phyloP scores from a whole-genome alignment of 2,329 filamentous ascomycete species.

The Verticillium zaregamsianum region DNA sequence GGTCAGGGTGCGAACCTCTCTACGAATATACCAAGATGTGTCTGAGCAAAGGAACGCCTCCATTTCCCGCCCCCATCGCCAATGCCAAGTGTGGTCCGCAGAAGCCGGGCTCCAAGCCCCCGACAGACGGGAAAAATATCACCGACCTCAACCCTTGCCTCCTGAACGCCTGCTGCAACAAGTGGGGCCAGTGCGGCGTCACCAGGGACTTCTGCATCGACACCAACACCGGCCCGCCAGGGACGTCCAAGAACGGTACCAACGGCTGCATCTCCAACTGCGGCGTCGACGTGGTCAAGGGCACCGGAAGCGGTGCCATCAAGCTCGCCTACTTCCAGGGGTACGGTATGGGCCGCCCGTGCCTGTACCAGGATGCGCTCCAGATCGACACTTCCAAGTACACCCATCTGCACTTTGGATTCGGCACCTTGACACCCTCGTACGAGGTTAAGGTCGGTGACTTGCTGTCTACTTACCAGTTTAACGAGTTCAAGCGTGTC shows the following conservation, averaged over 20 bases:
- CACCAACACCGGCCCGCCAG: conserved; percentile 13
- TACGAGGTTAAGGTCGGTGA: too few relatives aligned
- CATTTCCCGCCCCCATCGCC: conserved; percentile 24
- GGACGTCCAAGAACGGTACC: conserved; percentile 14
- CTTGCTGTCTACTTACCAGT: conserved; percentile 8
- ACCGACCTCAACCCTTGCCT: conserved; percentile 21
- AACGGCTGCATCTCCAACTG: conserved; percentile 27
- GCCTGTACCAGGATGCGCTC: conserved; percentile 25
- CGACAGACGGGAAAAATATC: background rate
- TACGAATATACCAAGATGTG: conserved; percentile 24
- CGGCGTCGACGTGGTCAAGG: conserved; percentile 24
- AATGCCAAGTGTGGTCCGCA: conserved; percentile 30
- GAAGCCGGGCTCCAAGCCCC: background rate
- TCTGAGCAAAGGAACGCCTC: conserved; percentile 26
- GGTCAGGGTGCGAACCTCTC: conserved; percentile 25
- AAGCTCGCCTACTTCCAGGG: conserved; percentile 29
- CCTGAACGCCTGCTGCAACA: conserved; percentile 24
- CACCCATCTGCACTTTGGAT: conserved; percentile 32
- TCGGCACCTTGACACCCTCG: conserved; percentile 18
- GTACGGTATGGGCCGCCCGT: conserved; percentile 24
- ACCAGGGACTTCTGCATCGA: conserved; percentile 36
- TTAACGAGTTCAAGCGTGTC: conserved; percentile 19
- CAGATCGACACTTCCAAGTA: background rate
- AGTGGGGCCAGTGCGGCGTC: conserved; percentile 41
- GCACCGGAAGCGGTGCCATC: background rate